Evolutionary conservation across 345 rosid genomes (phyloP), one percentile per base, ranked within the genome.

Genomic region (Clarkia xantiana): DNA sequence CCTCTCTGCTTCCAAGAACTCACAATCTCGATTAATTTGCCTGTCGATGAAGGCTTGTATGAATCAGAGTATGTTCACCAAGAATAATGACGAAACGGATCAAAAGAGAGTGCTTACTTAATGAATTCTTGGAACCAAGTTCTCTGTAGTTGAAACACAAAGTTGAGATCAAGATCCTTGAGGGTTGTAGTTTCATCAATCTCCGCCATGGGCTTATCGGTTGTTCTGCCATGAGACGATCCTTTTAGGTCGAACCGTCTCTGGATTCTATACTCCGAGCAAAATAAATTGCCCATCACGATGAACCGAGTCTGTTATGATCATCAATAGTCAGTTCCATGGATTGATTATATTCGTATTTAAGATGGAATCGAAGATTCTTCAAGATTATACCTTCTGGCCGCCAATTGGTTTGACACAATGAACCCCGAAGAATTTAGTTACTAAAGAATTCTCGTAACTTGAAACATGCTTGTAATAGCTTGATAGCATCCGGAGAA

Each of bases 141-240:
- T 57, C 64, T 69, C 62, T 86, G 87, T 14, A 91, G 81, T 42
- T 86, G 96, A 62, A 91, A 91, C 49, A 81, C 70, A 48, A 68
- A 86, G 63, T 86, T 81, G 58, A 91, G 98, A 70, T 91, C 98
- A 20, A 91, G 78, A 57, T 91, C 98, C 66, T 91, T 91, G n/a
- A 91, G 76, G 19, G 98, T 84, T 3, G 98, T 91, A 9, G 98
- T 91, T 65, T 91, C 98, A 71, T 91, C 98, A 38, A 91, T 86
- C 69, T 91, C 96, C 12, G 62, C 94, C 66, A 79, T 86, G 0
- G 83, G 79, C 66, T 81, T 91, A 61, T 84, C 79, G 11, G 93
- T 86, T 16, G 79, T 64, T 25, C 98, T 94, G 25, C 98, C 98
- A 56, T 91, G 83, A 38, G 98, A 91, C 46, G 98, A 91, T 14